Conservation (phyloP, 441 rosid species). For the Croton setiger region DNA sequence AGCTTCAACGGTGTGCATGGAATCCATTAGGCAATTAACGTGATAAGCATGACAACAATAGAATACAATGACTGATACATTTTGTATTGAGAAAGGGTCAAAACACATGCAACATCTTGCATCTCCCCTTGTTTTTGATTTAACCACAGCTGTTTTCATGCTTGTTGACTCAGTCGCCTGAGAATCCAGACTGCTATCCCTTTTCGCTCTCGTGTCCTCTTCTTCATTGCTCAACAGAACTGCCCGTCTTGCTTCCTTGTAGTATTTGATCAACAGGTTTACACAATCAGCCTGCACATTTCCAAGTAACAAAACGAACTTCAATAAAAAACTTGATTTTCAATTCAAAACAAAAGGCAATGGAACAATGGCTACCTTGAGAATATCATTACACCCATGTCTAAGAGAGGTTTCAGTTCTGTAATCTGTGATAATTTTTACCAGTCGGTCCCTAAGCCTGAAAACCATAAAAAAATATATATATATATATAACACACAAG, state of each 20-base stretch:
- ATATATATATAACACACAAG: not conserved
- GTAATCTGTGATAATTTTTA: conserved; percentile 93
- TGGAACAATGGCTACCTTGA: conserved; percentile 55
- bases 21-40: conserved; percentile 75
- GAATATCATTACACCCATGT: conserved; percentile 95
- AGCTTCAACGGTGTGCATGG: conserved; percentile 47
- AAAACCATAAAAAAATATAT: conserved; percentile 18
- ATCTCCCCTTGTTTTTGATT: conserved; percentile 85
- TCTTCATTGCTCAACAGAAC: conserved; percentile 68
- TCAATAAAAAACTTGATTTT: conserved; percentile 15
- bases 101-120: conserved; percentile 97
- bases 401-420: conserved; percentile 98
- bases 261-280: conserved; percentile 81
- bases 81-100: conserved; percentile 79
- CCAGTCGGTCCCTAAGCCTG: conserved; percentile 92
- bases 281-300: conserved; percentile 80
- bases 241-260: conserved; percentile 83
- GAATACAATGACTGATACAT: conserved; percentile 72
- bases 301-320: conserved; percentile 13
- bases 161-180: conserved; percentile 45
- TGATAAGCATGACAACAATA: conserved; percentile 98
- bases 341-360: not conserved
- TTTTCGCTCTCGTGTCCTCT: conserved; percentile 52
- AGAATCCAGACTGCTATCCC: conserved; percentile 43
- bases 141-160: conserved; percentile 57